Evolutionary conservation across 2,329 filamentous ascomycete genomes (phyloP).

Genomic region (Calonectria pseudoturangicola): DNA sequence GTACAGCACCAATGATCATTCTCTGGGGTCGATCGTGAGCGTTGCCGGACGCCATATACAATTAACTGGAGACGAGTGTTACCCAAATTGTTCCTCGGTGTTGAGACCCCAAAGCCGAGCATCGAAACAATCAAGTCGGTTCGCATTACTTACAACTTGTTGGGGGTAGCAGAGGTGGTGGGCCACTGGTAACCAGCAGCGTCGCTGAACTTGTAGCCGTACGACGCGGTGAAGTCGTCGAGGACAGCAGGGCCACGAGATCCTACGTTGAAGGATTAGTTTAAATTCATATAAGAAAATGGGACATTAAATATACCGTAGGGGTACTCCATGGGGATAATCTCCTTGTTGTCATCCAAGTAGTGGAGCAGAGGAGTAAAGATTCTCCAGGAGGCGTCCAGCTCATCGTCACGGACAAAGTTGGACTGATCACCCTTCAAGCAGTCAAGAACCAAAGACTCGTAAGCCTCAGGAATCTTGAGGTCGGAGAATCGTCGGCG

Average conservation of each 20-base stretch:
- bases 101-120: conserved; percentile 35
- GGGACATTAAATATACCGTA: conserved; percentile 80
- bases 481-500: conserved; percentile 98
- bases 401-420: conserved; percentile 97
- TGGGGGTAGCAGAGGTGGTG: conserved; percentile 81
- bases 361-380: conserved; percentile 98
- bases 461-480: conserved; percentile 99
- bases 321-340: conserved; percentile 99
- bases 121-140: conserved; percentile 43
- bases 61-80: conserved; percentile 52
- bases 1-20: conserved; percentile 46
- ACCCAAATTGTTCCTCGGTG: conserved; percentile 41
- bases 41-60: conserved; percentile 43
- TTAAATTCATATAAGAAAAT: neutral
- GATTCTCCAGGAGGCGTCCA: conserved; percentile 98
- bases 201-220: conserved; percentile 99
- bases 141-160: conserved; percentile 83
- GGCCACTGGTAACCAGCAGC: conserved; percentile 97
- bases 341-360: conserved; percentile 99
- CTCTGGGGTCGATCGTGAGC: conserved; percentile 48
- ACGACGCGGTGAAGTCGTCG: conserved; percentile 98
- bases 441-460: conserved; percentile 96
- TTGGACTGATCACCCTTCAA: conserved; percentile 99
- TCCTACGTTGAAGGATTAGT: conserved; percentile 73
- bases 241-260: conserved; percentile 97